These are phyloP conservation scores for Chlamydomonas urium DNA, from an alignment of 139 green algal genomes.

Conservation along the genomic window DNA sequence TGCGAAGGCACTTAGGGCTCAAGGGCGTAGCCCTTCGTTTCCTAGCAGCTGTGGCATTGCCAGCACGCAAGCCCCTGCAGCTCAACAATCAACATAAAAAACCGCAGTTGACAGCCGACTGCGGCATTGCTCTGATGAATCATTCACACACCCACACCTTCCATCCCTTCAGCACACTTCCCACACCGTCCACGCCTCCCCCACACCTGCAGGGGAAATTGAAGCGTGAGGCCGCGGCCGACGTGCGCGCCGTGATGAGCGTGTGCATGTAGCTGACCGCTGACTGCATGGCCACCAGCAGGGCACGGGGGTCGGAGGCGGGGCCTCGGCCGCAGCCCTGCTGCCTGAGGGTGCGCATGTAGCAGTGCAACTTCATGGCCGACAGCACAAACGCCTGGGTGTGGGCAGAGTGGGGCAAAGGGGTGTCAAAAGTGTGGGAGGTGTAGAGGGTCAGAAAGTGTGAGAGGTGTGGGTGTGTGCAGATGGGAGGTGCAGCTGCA, in stretches of 20 bases:
- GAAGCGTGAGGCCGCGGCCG: constrained; percentile 10
- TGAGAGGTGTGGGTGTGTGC: no score
- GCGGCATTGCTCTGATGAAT: no score
- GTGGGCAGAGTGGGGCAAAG: constrained; percentile 1
- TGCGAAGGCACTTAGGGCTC: no score
- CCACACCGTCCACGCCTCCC: no score
- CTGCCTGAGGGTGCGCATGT: constrained; percentile 36
- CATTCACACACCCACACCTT: no score
- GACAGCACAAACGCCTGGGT: constrained; percentile 70
- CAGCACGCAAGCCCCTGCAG: no score
- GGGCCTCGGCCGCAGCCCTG: background rate
- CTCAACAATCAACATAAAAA: no score
- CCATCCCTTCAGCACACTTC: no score
- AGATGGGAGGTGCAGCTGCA: no score
- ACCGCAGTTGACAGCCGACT: no score
- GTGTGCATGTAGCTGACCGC: constrained; percentile 27
- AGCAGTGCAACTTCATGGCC: constrained; percentile 81
- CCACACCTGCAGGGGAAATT: constrained; percentile 25
- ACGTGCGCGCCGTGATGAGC: constrained; percentile 16
- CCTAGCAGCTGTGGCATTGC: no score
- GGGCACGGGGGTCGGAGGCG: constrained; percentile 9
- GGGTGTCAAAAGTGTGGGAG: background rate
- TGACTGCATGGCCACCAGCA: constrained; percentile 22
- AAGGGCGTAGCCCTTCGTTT: no score
- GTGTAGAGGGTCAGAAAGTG: background rate